Evolutionary conservation across 495 filamentous ascomycete genomes (phyloP).

Genomic region (Aspergillus bertholletiae): DNA sequence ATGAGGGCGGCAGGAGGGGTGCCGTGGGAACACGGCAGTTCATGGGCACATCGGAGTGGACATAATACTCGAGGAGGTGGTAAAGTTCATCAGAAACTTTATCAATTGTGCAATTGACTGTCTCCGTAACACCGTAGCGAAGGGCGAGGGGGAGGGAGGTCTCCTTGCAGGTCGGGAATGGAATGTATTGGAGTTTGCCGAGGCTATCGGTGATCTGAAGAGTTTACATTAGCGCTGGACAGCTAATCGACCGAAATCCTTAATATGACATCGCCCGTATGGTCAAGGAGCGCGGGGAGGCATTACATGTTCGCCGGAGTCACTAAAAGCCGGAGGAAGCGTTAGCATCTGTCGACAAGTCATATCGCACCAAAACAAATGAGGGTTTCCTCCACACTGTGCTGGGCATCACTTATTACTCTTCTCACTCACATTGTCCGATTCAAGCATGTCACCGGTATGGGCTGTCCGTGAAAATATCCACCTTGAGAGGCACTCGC

Average conservation of each 20-base stretch:
- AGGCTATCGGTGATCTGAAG: slow-evolving; percentile 70
- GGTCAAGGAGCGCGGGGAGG: slow-evolving; percentile 1
- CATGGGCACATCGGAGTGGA: slow-evolving; percentile 92
- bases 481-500: slow-evolving; percentile 43
- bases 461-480: slow-evolving; percentile 46
- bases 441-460: slow-evolving; percentile 67
- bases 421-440: slow-evolving; percentile 54
- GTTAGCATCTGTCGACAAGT: slow-evolving; percentile 14
- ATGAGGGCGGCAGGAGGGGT: slow-evolving; percentile 40
- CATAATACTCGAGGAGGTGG: slow-evolving; percentile 97
- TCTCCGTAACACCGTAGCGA: slow-evolving; percentile 71
- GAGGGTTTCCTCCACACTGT: background rate
- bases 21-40: slow-evolving; percentile 86
- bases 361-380: background rate
- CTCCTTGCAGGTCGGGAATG: slow-evolving; percentile 90
- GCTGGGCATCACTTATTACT: background rate
- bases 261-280: background rate
- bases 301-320: slow-evolving; percentile 61
- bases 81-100: slow-evolving; percentile 85
- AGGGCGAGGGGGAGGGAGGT: slow-evolving; percentile 78
- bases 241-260: background rate
- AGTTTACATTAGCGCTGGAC: slow-evolving; percentile 11
- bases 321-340: slow-evolving; percentile 25
- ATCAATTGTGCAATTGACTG: slow-evolving; percentile 88
- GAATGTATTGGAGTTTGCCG: slow-evolving; percentile 88